A percentile compares a stretch with the other conserved stretches of the same genome.
Evolutionary conservation across 1,284 basidiomycete genomes (phyloP).

Genomic region (Apiotrichum sp.): DNA sequence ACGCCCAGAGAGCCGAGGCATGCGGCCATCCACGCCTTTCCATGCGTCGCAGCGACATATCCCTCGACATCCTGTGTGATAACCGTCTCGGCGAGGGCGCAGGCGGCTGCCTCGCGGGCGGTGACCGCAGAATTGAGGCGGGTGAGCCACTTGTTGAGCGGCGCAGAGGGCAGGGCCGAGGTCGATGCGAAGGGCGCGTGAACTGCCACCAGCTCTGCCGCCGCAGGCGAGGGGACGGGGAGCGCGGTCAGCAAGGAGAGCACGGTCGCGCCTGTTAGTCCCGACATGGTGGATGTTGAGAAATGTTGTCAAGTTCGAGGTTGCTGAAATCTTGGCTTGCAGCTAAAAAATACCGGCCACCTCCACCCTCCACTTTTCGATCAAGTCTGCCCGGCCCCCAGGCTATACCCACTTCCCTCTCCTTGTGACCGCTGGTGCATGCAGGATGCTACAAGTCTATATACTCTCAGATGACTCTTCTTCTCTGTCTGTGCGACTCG

Average conservation of each 20-base stretch:
- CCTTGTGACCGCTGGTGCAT: no score
- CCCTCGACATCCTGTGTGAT: slow-evolving; percentile 39
- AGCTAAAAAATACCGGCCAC: no score
- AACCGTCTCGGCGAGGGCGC: slow-evolving; percentile 24
- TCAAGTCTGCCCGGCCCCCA: no score
- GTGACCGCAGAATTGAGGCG: slow-evolving; percentile 36
- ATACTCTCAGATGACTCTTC: no score
- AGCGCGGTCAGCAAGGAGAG: slow-evolving; percentile 28
- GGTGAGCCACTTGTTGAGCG: slow-evolving; percentile 30
- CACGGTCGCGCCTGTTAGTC: background rate
- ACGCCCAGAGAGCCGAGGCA: slow-evolving; percentile 29
- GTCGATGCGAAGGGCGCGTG: slow-evolving; percentile 29
- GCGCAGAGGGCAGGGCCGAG: slow-evolving; percentile 21
- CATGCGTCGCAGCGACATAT: slow-evolving; percentile 29
- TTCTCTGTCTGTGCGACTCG: no score
- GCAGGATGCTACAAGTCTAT: no score
- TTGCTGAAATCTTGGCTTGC: no score
- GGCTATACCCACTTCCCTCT: no score
- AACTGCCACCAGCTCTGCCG: slow-evolving; percentile 23
- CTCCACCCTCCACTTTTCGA: no score
- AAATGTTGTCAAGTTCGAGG: no score
- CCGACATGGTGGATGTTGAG: background rate
- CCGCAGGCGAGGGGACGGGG: slow-evolving; percentile 25
- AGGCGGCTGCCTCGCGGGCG: slow-evolving; percentile 21
- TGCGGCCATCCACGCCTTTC: slow-evolving; percentile 37